Base-by-base conservation (phyloP, 2,329 filamentous ascomycete genomes). In the Colletotrichum tropicicola region DNA sequence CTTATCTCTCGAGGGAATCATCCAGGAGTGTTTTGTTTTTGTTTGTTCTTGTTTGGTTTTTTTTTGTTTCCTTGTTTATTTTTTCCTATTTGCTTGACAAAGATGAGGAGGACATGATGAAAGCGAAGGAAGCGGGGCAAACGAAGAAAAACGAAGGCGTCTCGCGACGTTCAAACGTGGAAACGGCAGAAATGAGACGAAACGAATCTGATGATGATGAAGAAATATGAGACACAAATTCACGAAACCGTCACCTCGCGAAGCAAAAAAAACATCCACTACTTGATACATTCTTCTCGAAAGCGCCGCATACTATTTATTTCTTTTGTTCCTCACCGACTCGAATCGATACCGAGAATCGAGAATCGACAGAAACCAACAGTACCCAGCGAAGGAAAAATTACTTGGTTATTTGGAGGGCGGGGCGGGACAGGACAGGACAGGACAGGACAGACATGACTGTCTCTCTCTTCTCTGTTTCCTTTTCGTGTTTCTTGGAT, bases 31-130 rank as follows among this genome's bases (percentile, higher is more conserved):
- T n/a, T n/a, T 60, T 55, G 35, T 47, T 56, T 58, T 66, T 71
- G n/a, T 69, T 70, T 54, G 68, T 56, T 58, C 70, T 72, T 68
- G 35, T 66, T 67, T 49, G 59, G 66, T 65, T 67, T 41, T 66
- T 48, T 66, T 59, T 54, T 66, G 64, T 62, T 65, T 30, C 19
- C 32, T 45, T 54, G n/a, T 21, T 23, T 45, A 23, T 23, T 12
- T 15, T 41, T 41, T 17, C n/a, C 17, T 17, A 19, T 13, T n/a
- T n/a, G n/a, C n/a, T n/a, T n/a, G n/a, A n/a, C n/a, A n/a, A n/a
- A n/a, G n/a, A n/a, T n/a, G n/a, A n/a, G n/a, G n/a, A n/a, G 15
- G 17, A 17, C n/a, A 3, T 8, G 13, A 45, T 8, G 10, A 25
- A 25, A 4, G 43, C 12, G 19, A 23, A 15, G 21, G 10, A 25